Percentiles rank a stretch among this genome's conserved stretches.
Conservation (phyloP, 2,329 filamentous ascomycete species). For the Dothidotthia symphoricarpi region DNA sequence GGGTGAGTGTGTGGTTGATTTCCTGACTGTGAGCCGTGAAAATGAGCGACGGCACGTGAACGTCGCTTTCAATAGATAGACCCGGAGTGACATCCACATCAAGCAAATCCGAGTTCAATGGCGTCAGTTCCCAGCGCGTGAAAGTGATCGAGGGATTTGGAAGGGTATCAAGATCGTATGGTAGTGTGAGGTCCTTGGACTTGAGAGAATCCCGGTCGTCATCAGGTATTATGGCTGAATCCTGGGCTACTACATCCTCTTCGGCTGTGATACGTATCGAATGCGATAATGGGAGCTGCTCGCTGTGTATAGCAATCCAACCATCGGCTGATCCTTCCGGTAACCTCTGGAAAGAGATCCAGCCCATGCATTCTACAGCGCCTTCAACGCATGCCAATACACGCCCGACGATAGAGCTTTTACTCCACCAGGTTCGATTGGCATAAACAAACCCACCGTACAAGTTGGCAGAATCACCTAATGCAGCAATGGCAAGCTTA, state of each 20-base stretch:
- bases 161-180: constrained; percentile 29
- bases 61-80: constrained; percentile 19
- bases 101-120: constrained; percentile 21
- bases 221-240: constrained; percentile 39
- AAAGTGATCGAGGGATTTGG: constrained; percentile 22
- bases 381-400: constrained; percentile 50
- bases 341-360: constrained; percentile 48
- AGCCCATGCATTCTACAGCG: constrained; percentile 55
- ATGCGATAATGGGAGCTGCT: constrained; percentile 28
- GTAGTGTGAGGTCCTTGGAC: constrained; percentile 41
- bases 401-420: constrained; percentile 54
- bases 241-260: constrained; percentile 31
- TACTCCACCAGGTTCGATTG: constrained; percentile 57
- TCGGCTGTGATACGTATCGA: constrained; percentile 42
- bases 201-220: constrained; percentile 16
- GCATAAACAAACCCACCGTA: constrained; percentile 56
- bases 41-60: constrained; percentile 32
- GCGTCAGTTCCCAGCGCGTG: constrained; percentile 29
- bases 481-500: constrained; percentile 45
- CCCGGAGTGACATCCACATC: constrained; percentile 22
- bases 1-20: constrained; percentile 27
- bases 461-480: constrained; percentile 54
- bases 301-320: constrained; percentile 52
- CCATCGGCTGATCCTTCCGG: constrained; percentile 46
- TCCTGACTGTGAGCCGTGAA: constrained; percentile 28